These are phyloP conservation scores for Cordyceps tenuipes DNA, from an alignment of 2,329 filamentous ascomycete species.

Conservation along the genomic window DNA sequence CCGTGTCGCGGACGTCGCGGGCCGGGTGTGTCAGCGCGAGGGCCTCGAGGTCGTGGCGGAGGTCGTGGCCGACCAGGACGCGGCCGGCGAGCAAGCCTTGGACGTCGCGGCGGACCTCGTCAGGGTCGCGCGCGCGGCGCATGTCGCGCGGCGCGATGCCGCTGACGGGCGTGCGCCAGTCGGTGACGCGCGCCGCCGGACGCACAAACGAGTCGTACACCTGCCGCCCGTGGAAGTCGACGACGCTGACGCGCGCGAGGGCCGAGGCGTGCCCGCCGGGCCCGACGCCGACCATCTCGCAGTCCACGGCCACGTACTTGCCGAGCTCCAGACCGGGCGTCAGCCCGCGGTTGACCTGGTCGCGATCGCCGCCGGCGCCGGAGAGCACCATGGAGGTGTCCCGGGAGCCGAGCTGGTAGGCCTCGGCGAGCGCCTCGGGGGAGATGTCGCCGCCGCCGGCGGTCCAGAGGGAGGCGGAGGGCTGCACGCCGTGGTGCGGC, in stretches of 20 bases:
- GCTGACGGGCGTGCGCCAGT: constrained; percentile 83
- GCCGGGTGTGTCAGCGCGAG: too few relatives aligned
- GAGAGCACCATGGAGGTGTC: constrained; percentile 40
- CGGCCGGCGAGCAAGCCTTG: too few relatives aligned
- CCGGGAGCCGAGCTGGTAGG: constrained; percentile 48
- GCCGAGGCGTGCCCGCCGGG: constrained; percentile 61
- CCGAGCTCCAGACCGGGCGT: constrained; percentile 60
- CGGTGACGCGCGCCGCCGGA: constrained; percentile 68
- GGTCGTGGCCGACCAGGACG: too few relatives aligned
- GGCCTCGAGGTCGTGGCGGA: too few relatives aligned
- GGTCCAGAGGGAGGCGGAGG: constrained; percentile 51
- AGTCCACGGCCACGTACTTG: constrained; percentile 90
- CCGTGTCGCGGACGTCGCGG: too few relatives aligned
- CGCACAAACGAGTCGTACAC: constrained; percentile 90
- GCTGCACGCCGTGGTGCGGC: constrained; percentile 34
- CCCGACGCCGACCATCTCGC: constrained; percentile 94
- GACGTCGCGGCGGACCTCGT: constrained; percentile 70
- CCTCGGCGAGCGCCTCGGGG: constrained; percentile 50
- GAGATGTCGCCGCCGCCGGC: constrained; percentile 55
- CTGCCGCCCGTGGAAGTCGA: constrained; percentile 89
- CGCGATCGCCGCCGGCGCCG: constrained; percentile 27
- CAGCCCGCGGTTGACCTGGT: constrained; percentile 56
- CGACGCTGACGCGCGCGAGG: constrained; percentile 78
- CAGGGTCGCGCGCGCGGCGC: constrained; percentile 59
- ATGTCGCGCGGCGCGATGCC: constrained; percentile 72